Conservation (phyloP, 2,329 filamentous ascomycete species). For the Nemania sp. region DNA sequence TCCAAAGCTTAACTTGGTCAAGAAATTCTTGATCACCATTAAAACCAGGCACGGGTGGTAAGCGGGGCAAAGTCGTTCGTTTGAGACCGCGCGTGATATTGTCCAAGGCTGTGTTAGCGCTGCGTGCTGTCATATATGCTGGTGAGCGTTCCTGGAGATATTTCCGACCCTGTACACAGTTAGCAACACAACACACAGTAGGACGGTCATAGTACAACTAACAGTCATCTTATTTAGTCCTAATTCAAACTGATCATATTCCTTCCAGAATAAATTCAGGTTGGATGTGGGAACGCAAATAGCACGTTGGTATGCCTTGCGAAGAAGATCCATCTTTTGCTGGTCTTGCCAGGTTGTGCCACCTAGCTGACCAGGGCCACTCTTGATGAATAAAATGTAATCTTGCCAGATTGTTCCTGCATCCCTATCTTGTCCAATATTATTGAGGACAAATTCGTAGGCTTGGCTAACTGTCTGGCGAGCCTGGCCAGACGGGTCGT, state of each 20-base stretch:
- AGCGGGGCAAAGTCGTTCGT: slow-evolving; percentile 75
- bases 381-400: slow-evolving; percentile 91
- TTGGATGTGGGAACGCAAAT: slow-evolving; percentile 84
- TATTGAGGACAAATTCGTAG: slow-evolving; percentile 90
- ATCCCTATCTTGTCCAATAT: slow-evolving; percentile 89
- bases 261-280: slow-evolving; percentile 88
- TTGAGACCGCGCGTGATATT: slow-evolving; percentile 79
- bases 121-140: slow-evolving; percentile 94
- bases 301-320: slow-evolving; percentile 90
- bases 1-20: slow-evolving; percentile 87
- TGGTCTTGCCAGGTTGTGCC: slow-evolving; percentile 93
- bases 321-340: slow-evolving; percentile 94
- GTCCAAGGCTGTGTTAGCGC: slow-evolving; percentile 86
- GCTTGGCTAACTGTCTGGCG: slow-evolving; percentile 80
- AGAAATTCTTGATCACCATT: slow-evolving; percentile 84
- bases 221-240: slow-evolving; percentile 89
- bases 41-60: slow-evolving; percentile 84
- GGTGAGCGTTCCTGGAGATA: slow-evolving; percentile 92
- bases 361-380: slow-evolving; percentile 81
- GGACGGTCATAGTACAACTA: slow-evolving; percentile 41
- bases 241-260: slow-evolving; percentile 97
- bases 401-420: slow-evolving; percentile 91
- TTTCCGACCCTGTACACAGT: slow-evolving; percentile 74
- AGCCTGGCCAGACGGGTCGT: slow-evolving; percentile 76
- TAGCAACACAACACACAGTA: slow-evolving; percentile 24